Percentiles rank a stretch among this genome's conserved stretches.
Evolutionary conservation across 768 basidiomycete species (phyloP).

Genomic region (Boletus insuetus): DNA sequence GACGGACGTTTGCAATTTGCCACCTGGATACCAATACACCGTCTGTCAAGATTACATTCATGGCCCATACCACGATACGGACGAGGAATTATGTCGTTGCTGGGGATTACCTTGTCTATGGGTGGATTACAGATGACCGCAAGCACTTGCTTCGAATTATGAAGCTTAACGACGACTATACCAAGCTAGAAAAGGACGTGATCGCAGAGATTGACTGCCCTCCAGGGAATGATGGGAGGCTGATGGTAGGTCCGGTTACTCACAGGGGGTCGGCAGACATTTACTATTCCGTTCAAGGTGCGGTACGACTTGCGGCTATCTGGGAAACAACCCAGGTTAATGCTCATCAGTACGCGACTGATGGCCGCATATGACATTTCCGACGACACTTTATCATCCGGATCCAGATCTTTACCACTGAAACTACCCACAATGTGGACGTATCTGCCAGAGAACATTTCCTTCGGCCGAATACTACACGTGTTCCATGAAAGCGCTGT

Average conservation of each 20-base stretch:
- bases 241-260: constrained; percentile 19
- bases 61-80: constrained; percentile 20
- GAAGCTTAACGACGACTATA: constrained; percentile 28
- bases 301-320: constrained; percentile 30
- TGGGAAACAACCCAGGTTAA: constrained; percentile 21
- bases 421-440: constrained; percentile 20
- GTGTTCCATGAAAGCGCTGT: constrained; percentile 27
- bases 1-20: constrained; percentile 27
- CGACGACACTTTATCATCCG: constrained; percentile 11
- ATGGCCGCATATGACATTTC: constrained; percentile 31
- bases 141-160: constrained; percentile 29
- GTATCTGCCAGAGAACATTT: constrained; percentile 17
- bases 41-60: constrained; percentile 25
- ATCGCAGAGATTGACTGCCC: constrained; percentile 29
- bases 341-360: constrained; percentile 27
- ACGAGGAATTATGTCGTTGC: constrained; percentile 25
- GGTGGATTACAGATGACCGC: constrained; percentile 31
- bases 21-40: constrained; percentile 26
- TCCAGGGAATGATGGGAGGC: constrained; percentile 22
- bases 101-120: constrained; percentile 27
- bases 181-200: constrained; percentile 18
- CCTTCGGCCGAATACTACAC: constrained; percentile 29
- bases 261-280: not conserved
- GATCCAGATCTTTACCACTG: constrained; percentile 2
- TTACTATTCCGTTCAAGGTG: constrained; percentile 12